Evolutionary conservation across 345 rosid species (phyloP), one percentile per base, ranked within the genome.

Genomic region (Garcia nutans): DNA sequence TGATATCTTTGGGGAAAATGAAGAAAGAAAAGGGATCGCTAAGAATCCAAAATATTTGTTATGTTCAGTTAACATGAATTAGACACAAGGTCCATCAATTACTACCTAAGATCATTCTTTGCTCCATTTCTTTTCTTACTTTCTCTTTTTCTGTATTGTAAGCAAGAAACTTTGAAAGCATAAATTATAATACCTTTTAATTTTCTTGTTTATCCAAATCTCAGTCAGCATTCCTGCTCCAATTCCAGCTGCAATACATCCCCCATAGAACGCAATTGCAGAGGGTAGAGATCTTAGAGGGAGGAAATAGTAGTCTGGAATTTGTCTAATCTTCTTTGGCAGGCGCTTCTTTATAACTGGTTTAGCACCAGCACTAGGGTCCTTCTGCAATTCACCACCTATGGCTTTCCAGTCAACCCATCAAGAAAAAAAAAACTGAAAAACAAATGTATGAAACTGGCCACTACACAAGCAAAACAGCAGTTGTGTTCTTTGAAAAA

Each of bases 221-320:
- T 96, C 97, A 28, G 92, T 13, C 76, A 90, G 71, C 97, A 94
- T 94, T 62, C 97, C 97, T 54, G 97, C 95, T 72, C 97, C 96
- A 68, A 94, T 77, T 62, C 97, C 98, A 76, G 90, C 93, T 3
- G 92, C 91, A 71, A 93, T 88, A 76, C 89, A 93, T 1, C 96
- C 87, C 45, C 99, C 97, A 56, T 83, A 93, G 77, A 88, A 88
- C 71, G 89, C 92, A 68, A 94, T 70, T 76, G 92, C 85, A 10
- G 45, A 68, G 56, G 95, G 84, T 70, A 84, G 79, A 20, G 97
- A 86, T 77, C 76, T 84, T 8, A 92, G 86, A 42, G 99, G 99
- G 65, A 96, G 91, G 82, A 93, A 96, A 81, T 96, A 96, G 75
- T 83, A 91, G 10, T 91, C 98, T 65, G 97, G 97, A 74, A 91